These are phyloP conservation scores for Coemansia sp. DNA, from an alignment of 192 early-diverging fungal genomes.

Conservation along the genomic window DNA sequence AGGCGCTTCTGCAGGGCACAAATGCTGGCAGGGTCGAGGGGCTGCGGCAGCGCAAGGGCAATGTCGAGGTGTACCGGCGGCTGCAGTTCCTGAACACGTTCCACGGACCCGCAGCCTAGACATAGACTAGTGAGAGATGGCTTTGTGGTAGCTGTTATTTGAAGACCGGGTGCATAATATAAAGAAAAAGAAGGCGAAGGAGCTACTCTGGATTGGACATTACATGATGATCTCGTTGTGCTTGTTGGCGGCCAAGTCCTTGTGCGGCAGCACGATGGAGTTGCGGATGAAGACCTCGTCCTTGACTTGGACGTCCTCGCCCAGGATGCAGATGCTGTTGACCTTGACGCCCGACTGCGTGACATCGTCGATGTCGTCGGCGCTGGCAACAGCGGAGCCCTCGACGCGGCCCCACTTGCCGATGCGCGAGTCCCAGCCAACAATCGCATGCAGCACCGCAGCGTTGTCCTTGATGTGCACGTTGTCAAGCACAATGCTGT, in stretches of 20 bases:
- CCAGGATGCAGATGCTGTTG: constrained; percentile 89
- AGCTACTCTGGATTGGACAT: too few species aligned
- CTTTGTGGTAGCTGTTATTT: neutral
- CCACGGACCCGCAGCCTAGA: constrained; percentile 14
- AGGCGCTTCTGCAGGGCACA: constrained; percentile 23
- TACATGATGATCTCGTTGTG: constrained; percentile 97
- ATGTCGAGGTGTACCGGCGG: constrained; percentile 50
- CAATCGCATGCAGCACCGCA: constrained; percentile 83
- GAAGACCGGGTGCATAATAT: neutral
- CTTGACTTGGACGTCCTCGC: constrained; percentile 87
- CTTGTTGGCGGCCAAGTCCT: constrained; percentile 87
- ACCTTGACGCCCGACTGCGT: constrained; percentile 88
- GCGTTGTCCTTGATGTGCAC: constrained; percentile 89
- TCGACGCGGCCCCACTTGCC: constrained; percentile 94
- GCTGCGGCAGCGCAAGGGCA: constrained; percentile 44
- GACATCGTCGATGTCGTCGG: constrained; percentile 72
- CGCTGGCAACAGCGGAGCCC: constrained; percentile 68
- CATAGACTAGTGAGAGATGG: neutral
- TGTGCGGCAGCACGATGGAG: constrained; percentile 97
- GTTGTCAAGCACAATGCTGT: constrained; percentile 92
- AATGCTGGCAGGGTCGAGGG: constrained; percentile 26
- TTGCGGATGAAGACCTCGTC: constrained; percentile 95
- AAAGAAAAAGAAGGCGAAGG: neutral
- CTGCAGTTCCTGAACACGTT: constrained; percentile 55
- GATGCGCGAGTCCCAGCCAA: constrained; percentile 93